Evolutionary conservation across 1,284 basidiomycete genomes (phyloP), one percentile per base, ranked within the genome.

Genomic region (Cryptococcus sp.): DNA sequence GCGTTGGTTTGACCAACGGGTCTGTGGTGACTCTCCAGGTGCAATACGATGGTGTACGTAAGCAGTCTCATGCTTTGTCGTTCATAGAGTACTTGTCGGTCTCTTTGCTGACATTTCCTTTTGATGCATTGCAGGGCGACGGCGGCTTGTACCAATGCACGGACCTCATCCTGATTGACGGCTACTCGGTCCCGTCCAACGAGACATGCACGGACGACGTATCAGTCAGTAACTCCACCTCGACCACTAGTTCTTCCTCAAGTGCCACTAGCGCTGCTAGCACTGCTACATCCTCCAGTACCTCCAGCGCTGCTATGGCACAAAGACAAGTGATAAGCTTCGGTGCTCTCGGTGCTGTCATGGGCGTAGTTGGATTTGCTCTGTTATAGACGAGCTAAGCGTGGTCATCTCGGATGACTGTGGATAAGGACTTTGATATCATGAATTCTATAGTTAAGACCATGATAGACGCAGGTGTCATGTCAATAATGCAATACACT

Each of bases 81-180:
- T 11, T 3, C 38, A 29, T 26, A 11, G 10, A 19, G 22, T 19
- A 23, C 2, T 45, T 11, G 13, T 26, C 23, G 34, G 10, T n/a
- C 41, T 41, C 15, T 7, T 15, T 20, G 5, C 20, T 38, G 29
- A 41, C 39, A 19, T 3, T 3, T 2, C 29, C 39, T 52, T 50
- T 87, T 68, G 83, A 85, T 43, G 86, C 84, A 1, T 73, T 86
- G 25, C 83, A 88, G 81, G 80, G 86, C 19, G 89, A 91, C 69
- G 86, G 85, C 38, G 67, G 78, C 47, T 80, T 89, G 10, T 89
- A 80, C 78, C 87, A 90, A 85, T 90, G 88, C 69, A 81, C 88
- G 46, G 88, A 91, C 75, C 74, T 91, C 52, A 84, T 85, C 7
- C 79, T 91, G 29, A 80, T 83, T 44, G 82, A 78, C 50, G 80